Conservation (phyloP, 495 filamentous ascomycete species). For the Penicillium chermesinum region DNA sequence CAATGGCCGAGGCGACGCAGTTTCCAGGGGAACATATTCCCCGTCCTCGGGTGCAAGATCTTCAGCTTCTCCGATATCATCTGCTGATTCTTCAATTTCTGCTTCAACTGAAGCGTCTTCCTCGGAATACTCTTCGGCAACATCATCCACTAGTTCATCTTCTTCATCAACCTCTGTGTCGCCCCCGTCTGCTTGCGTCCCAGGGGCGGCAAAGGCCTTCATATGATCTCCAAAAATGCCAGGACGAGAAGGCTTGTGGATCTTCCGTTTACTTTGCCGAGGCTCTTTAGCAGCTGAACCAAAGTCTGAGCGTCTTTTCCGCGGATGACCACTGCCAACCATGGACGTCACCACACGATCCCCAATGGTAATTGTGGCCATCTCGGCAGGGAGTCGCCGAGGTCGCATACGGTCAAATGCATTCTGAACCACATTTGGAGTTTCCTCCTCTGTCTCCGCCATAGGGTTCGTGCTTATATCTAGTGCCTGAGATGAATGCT, state of each 20-base stretch:
- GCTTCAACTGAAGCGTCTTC: too few species aligned
- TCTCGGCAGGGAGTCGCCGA: slow-evolving; percentile 59
- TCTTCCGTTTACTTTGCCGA: slow-evolving; percentile 27
- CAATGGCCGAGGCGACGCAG: slow-evolving; percentile 8
- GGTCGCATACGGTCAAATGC: slow-evolving; percentile 65
- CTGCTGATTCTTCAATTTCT: too few species aligned
- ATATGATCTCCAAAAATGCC: slow-evolving; percentile 62
- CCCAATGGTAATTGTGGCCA: slow-evolving; percentile 87
- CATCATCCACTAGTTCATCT: slow-evolving; percentile 30
- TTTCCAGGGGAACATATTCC: slow-evolving; percentile 9
- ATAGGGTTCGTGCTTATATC: slow-evolving; percentile 15
- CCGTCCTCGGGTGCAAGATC: slow-evolving; percentile 8
- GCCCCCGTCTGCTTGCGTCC: slow-evolving; percentile 37
- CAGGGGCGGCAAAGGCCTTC: slow-evolving; percentile 70
- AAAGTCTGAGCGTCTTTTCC: slow-evolving; percentile 29
- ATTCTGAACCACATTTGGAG: slow-evolving; percentile 51
- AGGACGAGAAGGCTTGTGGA: slow-evolving; percentile 40
- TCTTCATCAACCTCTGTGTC: slow-evolving; percentile 27
- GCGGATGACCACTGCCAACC: slow-evolving; percentile 46
- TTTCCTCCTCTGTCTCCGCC: slow-evolving; percentile 20
- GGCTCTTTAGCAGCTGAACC: slow-evolving; percentile 11
- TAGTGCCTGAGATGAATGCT: slow-evolving; percentile 9
- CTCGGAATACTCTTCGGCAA: slow-evolving; percentile 20
- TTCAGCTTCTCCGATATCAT: slow-evolving; percentile 18
- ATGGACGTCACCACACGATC: slow-evolving; percentile 64